These are phyloP conservation scores for Cadophora malorum DNA, from an alignment of 2,329 filamentous ascomycete species.

Conservation along the genomic window DNA sequence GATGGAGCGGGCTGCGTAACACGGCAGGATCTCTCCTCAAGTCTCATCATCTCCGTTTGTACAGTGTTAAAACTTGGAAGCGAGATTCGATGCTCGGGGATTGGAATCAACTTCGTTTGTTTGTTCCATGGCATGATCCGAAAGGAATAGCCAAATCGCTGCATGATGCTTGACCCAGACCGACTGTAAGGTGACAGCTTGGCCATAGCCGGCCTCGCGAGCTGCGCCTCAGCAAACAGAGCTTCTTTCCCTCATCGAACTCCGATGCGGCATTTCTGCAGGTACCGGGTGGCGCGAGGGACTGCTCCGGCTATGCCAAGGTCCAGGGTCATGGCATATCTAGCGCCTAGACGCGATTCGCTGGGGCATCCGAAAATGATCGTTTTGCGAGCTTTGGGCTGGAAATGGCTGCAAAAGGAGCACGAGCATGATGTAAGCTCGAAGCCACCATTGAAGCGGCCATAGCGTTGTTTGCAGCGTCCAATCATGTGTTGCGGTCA, in stretches of 20 bases:
- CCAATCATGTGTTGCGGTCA: neutral
- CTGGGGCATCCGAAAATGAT: conserved; percentile 6
- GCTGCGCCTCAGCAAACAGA: conserved; percentile 1
- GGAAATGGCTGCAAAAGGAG: neutral
- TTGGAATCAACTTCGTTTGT: neutral
- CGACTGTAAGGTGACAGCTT: neutral
- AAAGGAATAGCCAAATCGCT: neutral
- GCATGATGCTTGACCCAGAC: neutral
- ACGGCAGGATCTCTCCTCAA: neutral
- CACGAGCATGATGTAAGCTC: neutral
- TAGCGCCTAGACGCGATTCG: conserved; percentile 6
- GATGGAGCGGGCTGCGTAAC: neutral
- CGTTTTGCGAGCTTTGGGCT: neutral
- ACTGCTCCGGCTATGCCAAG: neutral
- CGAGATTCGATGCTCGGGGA: neutral
- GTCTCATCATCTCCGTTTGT: neutral
- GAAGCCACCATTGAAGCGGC: conserved; percentile 7
- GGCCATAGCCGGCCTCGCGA: neutral
- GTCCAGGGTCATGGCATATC: neutral
- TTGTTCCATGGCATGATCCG: neutral
- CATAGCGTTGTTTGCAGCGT: neutral
- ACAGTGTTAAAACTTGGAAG: neutral
- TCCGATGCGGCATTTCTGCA: conserved; percentile 9
- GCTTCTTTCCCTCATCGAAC: neutral
- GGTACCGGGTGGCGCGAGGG: neutral